Evolutionary conservation across 2,329 filamentous ascomycete genomes (phyloP), one percentile per base, ranked within the genome.

Genomic region (Orbilia ellipsospora): DNA sequence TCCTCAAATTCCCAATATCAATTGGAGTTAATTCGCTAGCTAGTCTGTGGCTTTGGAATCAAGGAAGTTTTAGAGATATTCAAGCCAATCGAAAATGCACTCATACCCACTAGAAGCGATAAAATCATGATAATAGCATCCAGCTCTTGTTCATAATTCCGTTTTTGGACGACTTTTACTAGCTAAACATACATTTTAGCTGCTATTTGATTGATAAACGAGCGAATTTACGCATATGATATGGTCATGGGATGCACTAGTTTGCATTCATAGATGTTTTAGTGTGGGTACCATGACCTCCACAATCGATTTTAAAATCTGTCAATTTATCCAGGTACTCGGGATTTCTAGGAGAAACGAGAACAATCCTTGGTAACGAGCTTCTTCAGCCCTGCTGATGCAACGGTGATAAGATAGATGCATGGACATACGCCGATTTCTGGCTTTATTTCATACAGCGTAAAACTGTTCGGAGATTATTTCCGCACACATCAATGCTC

Each of bases 171-270:
- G 20, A 59, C 36, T n/a, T 59, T 44, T 57, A 20, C 12, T 20
- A 10, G 40, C 7, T 36, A 36, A 36, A 36, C 31, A 36, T 36
- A 36, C 31, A 10, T 44, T 23, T 57, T 67, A 60, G 18, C 56
- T 67, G 44, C 10, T 36, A 60, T 59, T 62, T 57, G 51, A 42
- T 31, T 13, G 31, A 36, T 50, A 61, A 59, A 55, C 31, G 51
- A 63, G 57, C 48, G 31, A 52, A 54, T 18, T 50, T 51, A 65
- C 44, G 70, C 54, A 68, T 63, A 75, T 64, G 54, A 59, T 57
- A 44, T 44, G 72, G 72, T 75, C 72, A 75, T 75, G 72, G 64
- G 72, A 45, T 65, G 36, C 50, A 44, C 56, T 54, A 73, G 52
- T 69, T 5, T 36, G 20, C 16, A 50, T 51, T 10, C 10, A 52